Evolutionary conservation across 106 monocot species (phyloP).

Genomic region (Dendrobium nobile): DNA sequence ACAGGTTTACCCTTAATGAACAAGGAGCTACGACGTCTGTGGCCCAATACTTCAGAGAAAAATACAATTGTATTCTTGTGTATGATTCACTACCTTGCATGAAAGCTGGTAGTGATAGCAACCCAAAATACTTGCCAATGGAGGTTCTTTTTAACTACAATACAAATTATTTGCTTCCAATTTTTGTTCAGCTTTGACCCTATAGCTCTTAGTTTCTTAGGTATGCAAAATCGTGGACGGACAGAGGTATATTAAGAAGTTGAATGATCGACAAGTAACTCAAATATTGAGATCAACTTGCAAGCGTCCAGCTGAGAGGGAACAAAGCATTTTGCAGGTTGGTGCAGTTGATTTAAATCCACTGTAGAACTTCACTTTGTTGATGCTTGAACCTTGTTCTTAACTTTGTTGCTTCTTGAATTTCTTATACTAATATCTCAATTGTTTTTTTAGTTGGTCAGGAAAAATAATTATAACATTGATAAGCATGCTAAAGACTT

Average conservation of each 20-base stretch:
- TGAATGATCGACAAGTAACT: constrained; percentile 33
- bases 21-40: constrained; percentile 12
- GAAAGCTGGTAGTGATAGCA: constrained; percentile 29
- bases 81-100: constrained; percentile 25
- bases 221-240: constrained; percentile 41
- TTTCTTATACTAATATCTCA: too few species aligned
- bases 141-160: constrained; percentile 21
- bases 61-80: constrained; percentile 10
- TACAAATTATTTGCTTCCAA: not conserved
- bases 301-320: constrained; percentile 21
- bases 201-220: constrained; percentile 6
- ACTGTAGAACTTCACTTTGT: not conserved
- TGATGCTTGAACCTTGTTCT: not conserved
- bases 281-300: constrained; percentile 25
- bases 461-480: constrained; percentile 27
- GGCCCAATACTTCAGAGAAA: constrained; percentile 24
- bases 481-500: constrained; percentile 40
- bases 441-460: constrained; percentile 32
- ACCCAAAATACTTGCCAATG: constrained; percentile 36
- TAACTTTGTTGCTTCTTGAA: too few species aligned
- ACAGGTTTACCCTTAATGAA: constrained; percentile 22
- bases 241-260: constrained; percentile 36
- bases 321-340: constrained; percentile 19
- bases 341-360: not conserved
- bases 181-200: not conserved